Evolutionary conservation across 345 rosid species (phyloP).

Genomic region (Dipteronia dyeriana): DNA sequence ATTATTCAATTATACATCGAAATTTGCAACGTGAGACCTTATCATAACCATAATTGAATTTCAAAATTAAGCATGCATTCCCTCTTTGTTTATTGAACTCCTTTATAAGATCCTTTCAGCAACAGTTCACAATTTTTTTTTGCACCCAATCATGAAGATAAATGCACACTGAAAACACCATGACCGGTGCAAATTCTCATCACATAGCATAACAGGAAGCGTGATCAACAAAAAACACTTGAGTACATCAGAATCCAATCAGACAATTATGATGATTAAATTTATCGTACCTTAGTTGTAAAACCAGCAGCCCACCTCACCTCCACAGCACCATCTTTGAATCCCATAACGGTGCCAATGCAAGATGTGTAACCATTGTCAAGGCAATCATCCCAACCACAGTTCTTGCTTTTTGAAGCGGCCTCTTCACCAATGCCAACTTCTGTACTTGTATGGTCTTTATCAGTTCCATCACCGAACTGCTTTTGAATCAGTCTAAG

Average conservation of each 20-base stretch:
- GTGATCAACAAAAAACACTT: not conserved
- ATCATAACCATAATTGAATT: not conserved
- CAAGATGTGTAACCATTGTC: slow-evolving; percentile 44
- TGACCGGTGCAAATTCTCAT: slow-evolving; percentile 6
- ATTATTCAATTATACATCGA: not conserved
- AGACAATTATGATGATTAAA: slow-evolving; percentile 16
- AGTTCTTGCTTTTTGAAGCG: slow-evolving; percentile 22
- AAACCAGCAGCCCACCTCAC: slow-evolving; percentile 83
- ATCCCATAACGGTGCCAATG: slow-evolving; percentile 72
- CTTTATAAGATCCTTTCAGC: not conserved
- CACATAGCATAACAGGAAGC: not conserved
- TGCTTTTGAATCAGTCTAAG: slow-evolving; percentile 39
- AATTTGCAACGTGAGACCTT: not conserved
- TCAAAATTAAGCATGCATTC: slow-evolving; percentile 4
- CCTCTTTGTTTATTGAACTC: not conserved
- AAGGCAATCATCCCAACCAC: slow-evolving; percentile 27
- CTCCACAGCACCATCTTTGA: slow-evolving; percentile 67
- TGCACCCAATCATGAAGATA: slow-evolving; percentile 9
- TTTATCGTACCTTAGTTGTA: slow-evolving; percentile 54
- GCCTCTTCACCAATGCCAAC: slow-evolving; percentile 22
- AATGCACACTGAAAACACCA: not conserved
- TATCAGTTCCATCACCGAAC: slow-evolving; percentile 21
- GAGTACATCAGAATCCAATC: not conserved
- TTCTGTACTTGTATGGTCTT: slow-evolving; percentile 24
- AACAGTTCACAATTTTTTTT: slow-evolving; percentile 2